Percentiles rank a stretch among this genome's conserved stretches.
Conservation (phyloP, 306 rosid species). For the Hippophae tibetana region DNA sequence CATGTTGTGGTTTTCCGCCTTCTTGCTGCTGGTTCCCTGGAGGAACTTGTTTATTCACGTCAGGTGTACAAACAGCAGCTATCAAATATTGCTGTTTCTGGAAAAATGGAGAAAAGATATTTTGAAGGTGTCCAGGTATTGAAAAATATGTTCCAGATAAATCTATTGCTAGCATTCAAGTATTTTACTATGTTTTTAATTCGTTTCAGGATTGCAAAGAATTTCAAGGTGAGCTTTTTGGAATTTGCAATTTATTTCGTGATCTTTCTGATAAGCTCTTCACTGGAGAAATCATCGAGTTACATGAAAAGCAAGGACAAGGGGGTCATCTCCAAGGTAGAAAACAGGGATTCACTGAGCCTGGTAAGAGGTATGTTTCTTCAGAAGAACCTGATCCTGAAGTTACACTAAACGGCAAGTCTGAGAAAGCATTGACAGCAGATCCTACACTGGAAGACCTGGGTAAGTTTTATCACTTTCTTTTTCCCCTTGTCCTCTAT, state of each 20-base stretch:
- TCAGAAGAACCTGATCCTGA: constrained; percentile 30
- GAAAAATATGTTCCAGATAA: constrained; percentile 8
- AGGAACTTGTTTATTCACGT: constrained; percentile 88
- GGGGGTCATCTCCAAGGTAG: constrained; percentile 9
- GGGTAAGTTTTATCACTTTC: constrained; percentile 36
- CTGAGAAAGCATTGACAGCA: constrained; percentile 23
- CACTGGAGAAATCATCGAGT: constrained; percentile 67
- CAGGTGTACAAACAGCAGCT: constrained; percentile 96
- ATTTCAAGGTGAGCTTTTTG: constrained; percentile 92
- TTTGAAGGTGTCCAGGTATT: constrained; percentile 95
- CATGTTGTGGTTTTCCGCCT: constrained; percentile 87
- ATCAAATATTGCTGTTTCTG: constrained; percentile 84
- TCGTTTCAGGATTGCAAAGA: constrained; percentile 74
- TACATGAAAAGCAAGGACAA: constrained; percentile 36
- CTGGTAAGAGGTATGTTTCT: constrained; percentile 18
- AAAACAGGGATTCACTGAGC: constrained; percentile 18
- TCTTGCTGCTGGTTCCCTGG: constrained; percentile 88
- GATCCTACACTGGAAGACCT: constrained; percentile 53
- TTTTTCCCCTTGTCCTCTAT: constrained; percentile 3
- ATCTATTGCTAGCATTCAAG: not conserved
- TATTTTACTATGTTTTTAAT: constrained; percentile 1
- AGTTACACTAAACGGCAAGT: constrained; percentile 22
- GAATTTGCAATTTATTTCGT: constrained; percentile 80
- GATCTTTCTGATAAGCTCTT: constrained; percentile 78
- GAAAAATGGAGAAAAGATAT: constrained; percentile 87